A percentile compares a stretch with the other conserved stretches of the same genome.
These are phyloP conservation scores for Scleromitrula shiraiana DNA, from an alignment of 2,329 filamentous ascomycete genomes.

Conservation along the genomic window DNA sequence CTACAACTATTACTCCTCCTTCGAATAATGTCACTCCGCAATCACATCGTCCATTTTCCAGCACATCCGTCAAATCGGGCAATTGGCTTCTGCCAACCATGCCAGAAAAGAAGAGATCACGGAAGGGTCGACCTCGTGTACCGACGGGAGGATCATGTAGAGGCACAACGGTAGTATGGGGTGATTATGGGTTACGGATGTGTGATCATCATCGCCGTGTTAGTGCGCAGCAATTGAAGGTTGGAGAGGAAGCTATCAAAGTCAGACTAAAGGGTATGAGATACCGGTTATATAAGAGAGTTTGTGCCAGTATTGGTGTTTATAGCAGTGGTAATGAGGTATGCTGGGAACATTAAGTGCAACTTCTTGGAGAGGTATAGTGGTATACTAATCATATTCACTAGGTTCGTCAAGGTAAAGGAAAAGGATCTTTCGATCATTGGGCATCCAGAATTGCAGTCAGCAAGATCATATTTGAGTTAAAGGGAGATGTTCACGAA, in stretches of 20 bases:
- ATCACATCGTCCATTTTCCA: conserved; percentile 60
- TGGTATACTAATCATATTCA: conserved; percentile 11
- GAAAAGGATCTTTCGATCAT: conserved; percentile 94
- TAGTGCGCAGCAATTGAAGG: conserved; percentile 76
- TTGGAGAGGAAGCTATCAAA: conserved; percentile 91
- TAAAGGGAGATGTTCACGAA: conserved; percentile 89
- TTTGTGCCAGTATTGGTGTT: conserved; percentile 88
- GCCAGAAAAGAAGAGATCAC: conserved; percentile 78
- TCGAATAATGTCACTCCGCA: conserved; percentile 34
- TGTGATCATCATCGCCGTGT: conserved; percentile 88
- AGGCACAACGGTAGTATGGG: conserved; percentile 93
- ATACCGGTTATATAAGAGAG: conserved; percentile 85
- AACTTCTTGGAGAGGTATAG: neutral
- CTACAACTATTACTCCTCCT: conserved; percentile 20
- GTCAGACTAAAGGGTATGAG: conserved; percentile 80
- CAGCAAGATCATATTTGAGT: conserved; percentile 85
- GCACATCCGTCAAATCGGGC: conserved; percentile 49
- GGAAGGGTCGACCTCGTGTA: conserved; percentile 80
- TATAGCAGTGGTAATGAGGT: conserved; percentile 93
- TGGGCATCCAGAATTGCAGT: conserved; percentile 89
- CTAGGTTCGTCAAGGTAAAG: conserved; percentile 94
- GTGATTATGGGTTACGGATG: conserved; percentile 92
- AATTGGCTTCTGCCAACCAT: conserved; percentile 79
- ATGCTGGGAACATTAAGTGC: conserved; percentile 24
- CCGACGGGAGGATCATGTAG: conserved; percentile 84